phyloP scores from a whole-genome alignment of 2,329 filamentous ascomycete species.

The Aspergillus ustus region DNA sequence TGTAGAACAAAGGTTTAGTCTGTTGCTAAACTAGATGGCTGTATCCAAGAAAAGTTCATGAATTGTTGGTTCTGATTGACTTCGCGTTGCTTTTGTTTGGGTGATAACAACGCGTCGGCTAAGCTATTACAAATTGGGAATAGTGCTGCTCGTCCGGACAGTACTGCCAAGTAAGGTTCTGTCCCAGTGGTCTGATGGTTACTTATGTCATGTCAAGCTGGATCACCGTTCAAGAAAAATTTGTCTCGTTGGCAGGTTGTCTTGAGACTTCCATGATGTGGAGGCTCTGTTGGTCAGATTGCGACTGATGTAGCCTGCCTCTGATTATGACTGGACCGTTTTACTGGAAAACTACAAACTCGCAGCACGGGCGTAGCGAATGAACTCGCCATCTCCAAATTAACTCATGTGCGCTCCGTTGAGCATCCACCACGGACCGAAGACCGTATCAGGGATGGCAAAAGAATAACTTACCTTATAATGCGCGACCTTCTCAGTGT shows the following conservation, averaged over 20 bases:
- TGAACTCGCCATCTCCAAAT: background rate
- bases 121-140: background rate
- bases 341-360: background rate
- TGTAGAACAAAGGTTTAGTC: background rate
- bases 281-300: background rate
- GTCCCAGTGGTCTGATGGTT: background rate
- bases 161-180: background rate
- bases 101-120: conserved; percentile 9
- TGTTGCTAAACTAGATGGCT: background rate
- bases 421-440: conserved; percentile 17
- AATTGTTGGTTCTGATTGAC: background rate
- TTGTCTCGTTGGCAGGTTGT: background rate
- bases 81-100: conserved; percentile 15
- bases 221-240: background rate
- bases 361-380: background rate
- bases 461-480: background rate
- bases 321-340: background rate
- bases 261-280: background rate
- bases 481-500: background rate
- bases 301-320: background rate
- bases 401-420: conserved; percentile 5
- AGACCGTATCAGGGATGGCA: conserved; percentile 13
- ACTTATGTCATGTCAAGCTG: background rate
- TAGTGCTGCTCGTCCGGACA: background rate
- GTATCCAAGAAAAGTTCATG: background rate